phyloP scores from a whole-genome alignment of 2,329 filamentous ascomycete species.

The Mariannaea sp. region DNA sequence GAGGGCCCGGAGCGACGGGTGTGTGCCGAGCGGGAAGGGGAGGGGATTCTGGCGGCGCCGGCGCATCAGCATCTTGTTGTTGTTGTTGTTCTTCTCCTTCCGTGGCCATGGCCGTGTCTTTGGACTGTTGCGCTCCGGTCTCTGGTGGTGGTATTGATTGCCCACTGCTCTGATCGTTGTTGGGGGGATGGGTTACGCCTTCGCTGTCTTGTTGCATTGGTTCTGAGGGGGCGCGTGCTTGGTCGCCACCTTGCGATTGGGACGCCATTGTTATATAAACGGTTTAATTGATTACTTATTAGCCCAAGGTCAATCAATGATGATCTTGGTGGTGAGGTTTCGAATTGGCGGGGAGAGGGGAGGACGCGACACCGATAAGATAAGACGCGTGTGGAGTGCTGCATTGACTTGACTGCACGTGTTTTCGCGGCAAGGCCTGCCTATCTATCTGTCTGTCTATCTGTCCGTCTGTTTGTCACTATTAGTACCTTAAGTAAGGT shows the following conservation, averaged over 20 bases:
- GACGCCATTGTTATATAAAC: constrained; percentile 26
- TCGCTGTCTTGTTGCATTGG: neutral
- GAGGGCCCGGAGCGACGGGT: constrained; percentile 57
- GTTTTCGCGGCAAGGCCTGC: constrained; percentile 18
- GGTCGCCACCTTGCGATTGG: constrained; percentile 22
- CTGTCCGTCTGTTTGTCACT: too few relatives aligned
- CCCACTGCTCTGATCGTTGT: neutral
- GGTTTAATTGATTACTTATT: too few relatives aligned
- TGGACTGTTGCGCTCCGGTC: neutral
- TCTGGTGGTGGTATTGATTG: constrained; percentile 5
- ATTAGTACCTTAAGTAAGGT: neutral
- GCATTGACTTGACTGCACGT: constrained; percentile 31
- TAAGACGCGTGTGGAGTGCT: constrained; percentile 29
- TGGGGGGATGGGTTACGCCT: neutral
- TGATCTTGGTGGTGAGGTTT: constrained; percentile 17
- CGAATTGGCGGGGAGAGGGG: too few relatives aligned
- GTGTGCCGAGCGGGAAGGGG: constrained; percentile 50
- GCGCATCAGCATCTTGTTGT: neutral
- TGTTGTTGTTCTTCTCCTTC: too few relatives aligned
- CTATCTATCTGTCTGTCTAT: too few relatives aligned
- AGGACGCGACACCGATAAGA: constrained; percentile 31
- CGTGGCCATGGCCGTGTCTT: constrained; percentile 8
- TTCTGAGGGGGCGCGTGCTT: constrained; percentile 15
- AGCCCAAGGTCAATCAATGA: neutral
- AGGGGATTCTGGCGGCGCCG: constrained; percentile 40